Evolutionary conservation across 2,329 filamentous ascomycete genomes (phyloP), one percentile per base, ranked within the genome.

Genomic region (Penicillium olsonii): DNA sequence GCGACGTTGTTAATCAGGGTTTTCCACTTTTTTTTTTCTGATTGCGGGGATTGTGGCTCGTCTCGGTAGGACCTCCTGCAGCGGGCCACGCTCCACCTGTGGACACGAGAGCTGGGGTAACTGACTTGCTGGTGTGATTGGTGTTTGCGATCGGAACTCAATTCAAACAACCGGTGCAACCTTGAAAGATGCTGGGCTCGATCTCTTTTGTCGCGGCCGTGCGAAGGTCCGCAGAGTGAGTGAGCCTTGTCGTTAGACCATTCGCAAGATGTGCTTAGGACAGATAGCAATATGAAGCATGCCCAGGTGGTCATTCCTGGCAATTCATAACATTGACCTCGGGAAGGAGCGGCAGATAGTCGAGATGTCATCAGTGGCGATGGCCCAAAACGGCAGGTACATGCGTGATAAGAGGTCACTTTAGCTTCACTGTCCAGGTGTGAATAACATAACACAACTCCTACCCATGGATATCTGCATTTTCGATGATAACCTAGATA

Each of bases 41-140:
- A 35, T 35, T 48, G 48, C 42, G 45, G 42, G 53, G 50, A 43
- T 49, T 46, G 48, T 50, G 57, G 56, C 53, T 42, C 47, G 40
- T 47, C 54, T 67, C 63, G 64, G 62, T 44, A 61, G 64, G 63
- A 67, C 64, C 55, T 67, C 40, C 64, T 65, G 15, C 14, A 59
- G 55, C 61, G 59, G 57, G 62, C 43, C 17, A 19, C 5, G 17
- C 45, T 49, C 41, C 37, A 50, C 39, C n/a, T n/a, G n/a, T n/a
- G n/a, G n/a, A 41, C 47, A 46, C 47, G 50, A 50, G 38, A 38
- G 34, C 37, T 19, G 47, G 38, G 47, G 42, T 49, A 49, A 44
- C 19, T 37, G 24, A 15, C 31, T 26, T 15, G 29, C 29, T 2
- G 12, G 12, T 31, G 29, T 31, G 29, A 31, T 31, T 31, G 29